Percentiles rank a stretch among this genome's conserved stretches.
Evolutionary conservation across 129 eudicot genomes (phyloP).

Genomic region (Tagetes erecta): DNA sequence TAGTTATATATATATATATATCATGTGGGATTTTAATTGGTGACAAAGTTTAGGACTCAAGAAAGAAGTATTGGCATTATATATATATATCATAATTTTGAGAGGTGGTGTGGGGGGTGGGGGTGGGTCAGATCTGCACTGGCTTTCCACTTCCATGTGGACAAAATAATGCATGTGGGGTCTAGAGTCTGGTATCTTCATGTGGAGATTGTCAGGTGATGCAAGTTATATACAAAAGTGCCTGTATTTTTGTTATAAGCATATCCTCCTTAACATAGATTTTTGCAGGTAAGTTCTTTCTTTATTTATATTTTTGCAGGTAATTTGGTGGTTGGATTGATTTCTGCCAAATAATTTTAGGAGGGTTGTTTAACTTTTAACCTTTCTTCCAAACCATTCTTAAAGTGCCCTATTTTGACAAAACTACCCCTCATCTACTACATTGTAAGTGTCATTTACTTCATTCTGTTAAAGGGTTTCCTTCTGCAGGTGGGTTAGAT

Average conservation of each 20-base stretch:
- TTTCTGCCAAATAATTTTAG: not conserved
- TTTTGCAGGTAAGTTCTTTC: not conserved
- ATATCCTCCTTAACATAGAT: not conserved
- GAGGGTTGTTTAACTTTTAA: not conserved
- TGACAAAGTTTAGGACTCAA: conserved; percentile 35
- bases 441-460: conserved; percentile 19
- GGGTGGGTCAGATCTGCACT: conserved; percentile 63
- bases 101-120: conserved; percentile 25
- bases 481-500: conserved; percentile 27
- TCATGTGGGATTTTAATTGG: conserved; percentile 33
- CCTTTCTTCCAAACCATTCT: conserved; percentile 25
- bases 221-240: conserved; percentile 38
- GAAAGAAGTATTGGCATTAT: conserved; percentile 37
- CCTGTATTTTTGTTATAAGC: conserved; percentile 31
- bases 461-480: conserved; percentile 23
- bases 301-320: not conserved
- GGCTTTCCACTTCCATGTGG: conserved; percentile 76
- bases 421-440: conserved; percentile 21
- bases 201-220: conserved; percentile 82
- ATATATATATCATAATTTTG: conserved; percentile 31
- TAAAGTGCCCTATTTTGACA: conserved; percentile 15
- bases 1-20: not conserved
- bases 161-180: conserved; percentile 71
- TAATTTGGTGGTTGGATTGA: not conserved
- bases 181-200: conserved; percentile 55